Conservation (phyloP, 2,329 filamentous ascomycete genomes). For the Exophiala xenobiotica region DNA sequence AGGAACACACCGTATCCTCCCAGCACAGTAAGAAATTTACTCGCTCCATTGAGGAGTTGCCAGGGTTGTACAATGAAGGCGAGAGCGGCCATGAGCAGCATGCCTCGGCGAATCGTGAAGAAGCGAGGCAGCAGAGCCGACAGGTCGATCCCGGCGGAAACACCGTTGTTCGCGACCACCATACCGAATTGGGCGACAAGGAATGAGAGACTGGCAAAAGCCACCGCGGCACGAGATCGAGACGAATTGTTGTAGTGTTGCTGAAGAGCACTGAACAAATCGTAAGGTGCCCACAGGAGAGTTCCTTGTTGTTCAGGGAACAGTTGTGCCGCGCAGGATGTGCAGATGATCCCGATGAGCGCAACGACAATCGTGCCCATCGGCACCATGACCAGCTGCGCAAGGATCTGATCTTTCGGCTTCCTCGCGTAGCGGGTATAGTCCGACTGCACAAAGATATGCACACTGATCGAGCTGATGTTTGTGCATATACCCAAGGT, state of each 20-base stretch:
- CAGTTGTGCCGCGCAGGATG: constrained; percentile 34
- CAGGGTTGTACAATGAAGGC: constrained; percentile 59
- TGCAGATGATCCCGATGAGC: constrained; percentile 24
- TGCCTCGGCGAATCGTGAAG: constrained; percentile 57
- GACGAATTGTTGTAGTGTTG: constrained; percentile 14
- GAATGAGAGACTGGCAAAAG: constrained; percentile 55
- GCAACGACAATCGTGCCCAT: constrained; percentile 40
- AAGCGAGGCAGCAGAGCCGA: constrained; percentile 55
- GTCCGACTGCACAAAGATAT: constrained; percentile 19
- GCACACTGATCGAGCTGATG: constrained; percentile 15
- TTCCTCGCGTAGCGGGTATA: constrained; percentile 29
- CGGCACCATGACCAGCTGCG: constrained; percentile 33
- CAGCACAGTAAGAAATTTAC: constrained; percentile 64
- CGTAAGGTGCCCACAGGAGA: constrained; percentile 33
- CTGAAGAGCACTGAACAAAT: constrained; percentile 13
- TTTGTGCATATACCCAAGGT: constrained; percentile 18
- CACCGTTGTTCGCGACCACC: constrained; percentile 54
- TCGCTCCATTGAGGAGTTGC: constrained; percentile 62
- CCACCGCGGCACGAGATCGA: constrained; percentile 38
- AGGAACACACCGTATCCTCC: constrained; percentile 65
- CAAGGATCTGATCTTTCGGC: constrained; percentile 16
- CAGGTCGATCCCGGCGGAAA: constrained; percentile 56
- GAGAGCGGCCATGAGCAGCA: constrained; percentile 53
- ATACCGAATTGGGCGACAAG: constrained; percentile 43
- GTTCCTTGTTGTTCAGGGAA: constrained; percentile 43